Evolutionary conservation across 75 land plant genomes (phyloP), one percentile per base, ranked within the genome.

Genomic region (Gnetum montanum): DNA sequence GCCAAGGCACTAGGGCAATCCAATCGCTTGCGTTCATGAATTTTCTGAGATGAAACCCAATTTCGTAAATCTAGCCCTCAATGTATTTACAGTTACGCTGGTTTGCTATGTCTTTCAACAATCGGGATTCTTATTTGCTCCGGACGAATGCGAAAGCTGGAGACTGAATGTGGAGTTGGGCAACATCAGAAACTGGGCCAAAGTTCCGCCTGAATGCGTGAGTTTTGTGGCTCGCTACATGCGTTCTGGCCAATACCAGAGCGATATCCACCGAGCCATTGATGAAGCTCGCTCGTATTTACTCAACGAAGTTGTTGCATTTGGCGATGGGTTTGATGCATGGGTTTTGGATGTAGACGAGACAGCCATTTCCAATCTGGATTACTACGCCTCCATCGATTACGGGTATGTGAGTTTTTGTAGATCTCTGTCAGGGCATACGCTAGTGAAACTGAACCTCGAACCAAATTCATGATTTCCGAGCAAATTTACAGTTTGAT

Each of bases 271-370:
- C 13, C 44, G 30, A 33, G 70, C 64, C 3, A 64, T 61, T 2
- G 41, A 61, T n/a, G 45, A 60, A 19, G 75, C 70, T 24, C 25
- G 61, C 25, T 12, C 38, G 1, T 76, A 71, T 58, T 44, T 67
- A 28, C 43, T 30, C n/a, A 45, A 46, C 15, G 31, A 49, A 26
- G 19, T 71, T n/a, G 40, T 28, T 10, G 41, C 48, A 0, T 43
- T 33, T 1, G 53, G 52, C 1, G 73, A 63, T 63, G 70, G 65
- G 8, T 28, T 2, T 8, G 65, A 69, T 31, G 49, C 62, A 13
- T 44, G 64, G 49, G 49, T 76, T 23, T 34, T 76, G 37, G 79
- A 76, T 52, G 71, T 76, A 27, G 79, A 76, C 31, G 79, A 71
- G 55, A 76, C 79, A 2, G 31, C 61, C 24, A 41, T 76, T 2